Evolutionary conservation across 2,329 filamentous ascomycete genomes (phyloP).

Genomic region (Aspergillus nomiae): DNA sequence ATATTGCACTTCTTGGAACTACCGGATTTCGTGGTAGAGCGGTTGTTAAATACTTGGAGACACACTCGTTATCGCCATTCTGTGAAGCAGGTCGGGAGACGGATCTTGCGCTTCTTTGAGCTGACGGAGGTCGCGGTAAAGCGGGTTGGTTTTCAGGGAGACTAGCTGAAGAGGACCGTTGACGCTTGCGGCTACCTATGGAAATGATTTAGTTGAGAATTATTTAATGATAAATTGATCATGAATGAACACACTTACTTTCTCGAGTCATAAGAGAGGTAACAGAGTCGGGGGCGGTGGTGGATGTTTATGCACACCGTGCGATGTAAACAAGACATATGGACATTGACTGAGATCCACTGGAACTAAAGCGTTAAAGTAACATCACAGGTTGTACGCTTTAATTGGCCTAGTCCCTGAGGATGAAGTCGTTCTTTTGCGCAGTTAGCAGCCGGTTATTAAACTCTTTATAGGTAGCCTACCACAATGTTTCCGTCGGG

Average conservation of each 20-base stretch:
- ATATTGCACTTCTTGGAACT: background rate
- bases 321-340: background rate
- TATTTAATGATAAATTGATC: background rate
- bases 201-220: background rate
- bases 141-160: background rate
- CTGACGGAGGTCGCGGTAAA: background rate
- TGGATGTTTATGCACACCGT: background rate
- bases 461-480: background rate
- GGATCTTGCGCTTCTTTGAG: background rate
- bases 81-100: background rate
- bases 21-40: background rate
- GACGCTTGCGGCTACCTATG: background rate
- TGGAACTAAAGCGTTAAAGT: background rate
- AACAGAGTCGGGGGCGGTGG: background rate
- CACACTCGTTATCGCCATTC: background rate
- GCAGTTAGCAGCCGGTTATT: background rate
- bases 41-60: background rate
- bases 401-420: background rate
- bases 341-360: background rate
- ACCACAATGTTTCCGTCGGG: background rate
- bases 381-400: background rate
- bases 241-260: background rate
- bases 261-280: background rate
- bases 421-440: background rate
- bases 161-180: background rate